These are phyloP conservation scores for Emergomyces africanus DNA, from an alignment of 2,329 filamentous ascomycete genomes.

Conservation along the genomic window DNA sequence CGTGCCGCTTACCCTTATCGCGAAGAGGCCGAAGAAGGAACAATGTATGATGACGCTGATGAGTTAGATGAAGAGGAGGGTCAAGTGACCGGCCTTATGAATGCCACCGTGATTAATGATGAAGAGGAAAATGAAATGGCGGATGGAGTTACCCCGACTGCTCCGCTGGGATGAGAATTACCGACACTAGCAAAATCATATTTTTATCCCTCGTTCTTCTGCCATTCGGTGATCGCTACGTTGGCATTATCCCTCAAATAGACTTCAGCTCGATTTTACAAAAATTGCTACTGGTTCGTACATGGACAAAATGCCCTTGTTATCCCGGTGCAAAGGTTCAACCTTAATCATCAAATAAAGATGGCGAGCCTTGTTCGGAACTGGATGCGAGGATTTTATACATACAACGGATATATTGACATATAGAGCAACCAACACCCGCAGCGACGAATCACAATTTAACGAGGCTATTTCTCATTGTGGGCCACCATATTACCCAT, in stretches of 20 bases:
- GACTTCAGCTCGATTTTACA: neutral
- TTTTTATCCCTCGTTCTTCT: neutral
- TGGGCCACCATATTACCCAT: neutral
- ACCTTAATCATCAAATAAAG: neutral
- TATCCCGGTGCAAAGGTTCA: neutral
- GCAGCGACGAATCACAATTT: neutral
- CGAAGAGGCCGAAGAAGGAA: conserved; percentile 25
- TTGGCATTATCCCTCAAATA: neutral
- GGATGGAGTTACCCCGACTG: conserved; percentile 3
- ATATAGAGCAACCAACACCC: neutral
- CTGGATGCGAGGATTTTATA: neutral
- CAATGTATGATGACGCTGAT: conserved; percentile 34
- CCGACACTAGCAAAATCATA: neutral
- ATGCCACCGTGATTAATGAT: conserved; percentile 30
- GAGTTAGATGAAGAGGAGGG: conserved; percentile 32
- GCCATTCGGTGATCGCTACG: neutral
- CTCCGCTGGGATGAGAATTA: conserved; percentile 13
- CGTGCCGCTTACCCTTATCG: conserved; percentile 21
- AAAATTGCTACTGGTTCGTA: neutral
- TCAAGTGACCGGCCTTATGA: conserved; percentile 29
- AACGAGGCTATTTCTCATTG: neutral
- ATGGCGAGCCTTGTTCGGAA: neutral
- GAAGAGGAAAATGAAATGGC: conserved; percentile 21
- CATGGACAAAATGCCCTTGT: neutral
- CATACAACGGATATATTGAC: neutral